A percentile compares a stretch with the other conserved stretches of the same genome.
Conservation (phyloP, 768 basidiomycete species). For the Kwoniella sp. region DNA sequence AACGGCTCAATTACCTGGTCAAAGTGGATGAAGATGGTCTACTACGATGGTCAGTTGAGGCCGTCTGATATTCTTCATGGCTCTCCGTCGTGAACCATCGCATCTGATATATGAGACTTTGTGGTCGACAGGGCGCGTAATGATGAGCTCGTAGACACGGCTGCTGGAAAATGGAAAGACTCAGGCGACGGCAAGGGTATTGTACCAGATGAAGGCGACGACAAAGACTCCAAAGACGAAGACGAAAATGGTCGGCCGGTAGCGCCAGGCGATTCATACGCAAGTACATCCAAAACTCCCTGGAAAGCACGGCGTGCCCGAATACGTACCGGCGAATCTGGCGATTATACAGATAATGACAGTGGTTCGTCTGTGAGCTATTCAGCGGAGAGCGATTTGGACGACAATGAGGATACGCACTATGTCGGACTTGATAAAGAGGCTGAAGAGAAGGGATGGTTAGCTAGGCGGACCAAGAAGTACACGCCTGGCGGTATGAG, state of each 20-base stretch:
- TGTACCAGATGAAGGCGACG: slow-evolving; percentile 25
- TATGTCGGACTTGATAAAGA: slow-evolving; percentile 39
- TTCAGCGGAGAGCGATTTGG: slow-evolving; percentile 31
- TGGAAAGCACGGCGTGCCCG: not conserved
- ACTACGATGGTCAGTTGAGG: slow-evolving; percentile 36
- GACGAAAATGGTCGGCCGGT: slow-evolving; percentile 13
- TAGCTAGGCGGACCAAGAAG: slow-evolving; percentile 58
- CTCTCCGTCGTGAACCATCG: too few species aligned
- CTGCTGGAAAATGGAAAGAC: slow-evolving; percentile 67
- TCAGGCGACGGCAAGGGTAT: slow-evolving; percentile 62
- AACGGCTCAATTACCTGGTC: slow-evolving; percentile 68
- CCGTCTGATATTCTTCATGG: not conserved
- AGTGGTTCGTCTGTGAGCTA: slow-evolving; percentile 37
- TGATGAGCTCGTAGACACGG: slow-evolving; percentile 64
- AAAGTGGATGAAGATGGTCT: slow-evolving; percentile 62
- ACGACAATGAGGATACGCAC: slow-evolving; percentile 51
- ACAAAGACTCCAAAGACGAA: slow-evolving; percentile 13
- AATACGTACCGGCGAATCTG: not conserved
- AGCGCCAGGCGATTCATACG: not conserved
- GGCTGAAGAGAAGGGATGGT: slow-evolving; percentile 36
- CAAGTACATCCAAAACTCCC: slow-evolving; percentile 14
- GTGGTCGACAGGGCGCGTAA: slow-evolving; percentile 59
- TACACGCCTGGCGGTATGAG: slow-evolving; percentile 63
- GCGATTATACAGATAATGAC: not conserved
- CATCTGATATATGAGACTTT: slow-evolving; percentile 35